phyloP scores from a whole-genome alignment of 2,329 filamentous ascomycete genomes.

The Verticillium isaacii region DNA sequence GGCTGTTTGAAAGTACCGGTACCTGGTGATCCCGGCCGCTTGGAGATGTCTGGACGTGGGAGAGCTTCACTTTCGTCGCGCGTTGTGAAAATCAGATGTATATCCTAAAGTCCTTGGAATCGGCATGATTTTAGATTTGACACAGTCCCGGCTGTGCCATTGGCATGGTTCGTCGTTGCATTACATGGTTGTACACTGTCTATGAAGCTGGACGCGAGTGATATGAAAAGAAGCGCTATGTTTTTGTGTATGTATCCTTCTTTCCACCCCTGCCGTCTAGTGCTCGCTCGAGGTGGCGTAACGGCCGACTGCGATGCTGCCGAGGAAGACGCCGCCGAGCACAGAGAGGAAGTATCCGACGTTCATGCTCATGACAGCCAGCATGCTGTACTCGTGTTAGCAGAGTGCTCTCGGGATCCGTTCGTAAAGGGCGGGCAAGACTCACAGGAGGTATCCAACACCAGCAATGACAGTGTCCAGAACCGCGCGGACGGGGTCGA shows the following conservation, averaged over 20 bases:
- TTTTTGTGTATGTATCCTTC: neutral
- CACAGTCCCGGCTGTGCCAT: no score
- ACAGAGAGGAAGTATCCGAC: constrained; percentile 80
- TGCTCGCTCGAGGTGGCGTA: constrained; percentile 52
- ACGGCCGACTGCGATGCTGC: constrained; percentile 75
- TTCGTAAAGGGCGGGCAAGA: constrained; percentile 16
- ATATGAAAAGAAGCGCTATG: no score
- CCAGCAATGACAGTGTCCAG: constrained; percentile 70
- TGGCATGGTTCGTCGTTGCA: no score
- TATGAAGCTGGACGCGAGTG: neutral
- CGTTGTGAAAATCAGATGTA: neutral
- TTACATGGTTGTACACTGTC: no score
- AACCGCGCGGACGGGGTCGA: constrained; percentile 69
- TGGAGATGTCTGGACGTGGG: neutral
- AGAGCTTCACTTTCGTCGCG: neutral
- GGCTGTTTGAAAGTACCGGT: constrained; percentile 24
- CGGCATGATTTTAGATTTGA: no score
- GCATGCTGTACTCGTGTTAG: constrained; percentile 57
- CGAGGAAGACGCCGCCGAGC: constrained; percentile 77
- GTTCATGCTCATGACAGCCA: constrained; percentile 88
- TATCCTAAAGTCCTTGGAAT: neutral
- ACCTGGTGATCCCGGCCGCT: constrained; percentile 15
- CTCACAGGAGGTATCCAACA: constrained; percentile 82
- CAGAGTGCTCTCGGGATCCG: neutral
- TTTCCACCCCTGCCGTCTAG: constrained; percentile 15